Conservation (phyloP, 2,329 filamentous ascomycete genomes). For the Mycocentrospora acerina region DNA sequence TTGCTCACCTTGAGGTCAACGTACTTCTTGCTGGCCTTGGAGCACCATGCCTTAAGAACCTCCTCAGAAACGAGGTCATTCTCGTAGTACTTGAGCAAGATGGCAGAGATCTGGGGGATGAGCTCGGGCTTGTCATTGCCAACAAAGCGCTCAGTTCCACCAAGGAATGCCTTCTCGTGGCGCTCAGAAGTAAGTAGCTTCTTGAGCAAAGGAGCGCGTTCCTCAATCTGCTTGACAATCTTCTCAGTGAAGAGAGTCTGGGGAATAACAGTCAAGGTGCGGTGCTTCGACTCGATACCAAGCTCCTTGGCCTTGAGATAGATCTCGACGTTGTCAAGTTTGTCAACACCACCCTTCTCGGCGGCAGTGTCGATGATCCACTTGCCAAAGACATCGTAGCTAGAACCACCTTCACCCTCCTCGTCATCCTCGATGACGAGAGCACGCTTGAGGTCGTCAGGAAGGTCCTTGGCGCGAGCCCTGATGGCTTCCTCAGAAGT, state of each 20-base stretch:
- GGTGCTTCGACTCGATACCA: constrained; percentile 92
- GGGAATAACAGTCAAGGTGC: constrained; percentile 85
- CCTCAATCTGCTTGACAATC: constrained; percentile 82
- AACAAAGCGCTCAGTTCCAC: constrained; percentile 91
- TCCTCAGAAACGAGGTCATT: constrained; percentile 88
- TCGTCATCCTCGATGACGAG: constrained; percentile 82
- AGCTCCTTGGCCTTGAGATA: constrained; percentile 97
- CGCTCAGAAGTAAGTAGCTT: constrained; percentile 89
- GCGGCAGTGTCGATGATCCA: constrained; percentile 82
- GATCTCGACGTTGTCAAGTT: constrained; percentile 85
- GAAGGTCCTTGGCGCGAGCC: constrained; percentile 88
- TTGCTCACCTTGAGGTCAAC: constrained; percentile 85
- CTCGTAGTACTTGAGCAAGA: constrained; percentile 88
- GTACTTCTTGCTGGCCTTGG: constrained; percentile 98
- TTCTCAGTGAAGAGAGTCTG: constrained; percentile 93
- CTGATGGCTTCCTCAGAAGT: constrained; percentile 94
- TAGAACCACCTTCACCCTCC: constrained; percentile 76
- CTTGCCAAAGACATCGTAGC: constrained; percentile 87
- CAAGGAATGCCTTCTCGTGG: constrained; percentile 93
- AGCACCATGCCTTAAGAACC: constrained; percentile 84
- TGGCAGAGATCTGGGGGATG: constrained; percentile 75
- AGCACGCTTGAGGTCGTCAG: constrained; percentile 91
- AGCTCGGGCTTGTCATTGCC: constrained; percentile 80
- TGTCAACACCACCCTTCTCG: constrained; percentile 70
- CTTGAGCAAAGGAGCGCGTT: constrained; percentile 84